Evolutionary conservation across 2,329 filamentous ascomycete genomes (phyloP).

Genomic region (Zymoseptoria ardabiliae): DNA sequence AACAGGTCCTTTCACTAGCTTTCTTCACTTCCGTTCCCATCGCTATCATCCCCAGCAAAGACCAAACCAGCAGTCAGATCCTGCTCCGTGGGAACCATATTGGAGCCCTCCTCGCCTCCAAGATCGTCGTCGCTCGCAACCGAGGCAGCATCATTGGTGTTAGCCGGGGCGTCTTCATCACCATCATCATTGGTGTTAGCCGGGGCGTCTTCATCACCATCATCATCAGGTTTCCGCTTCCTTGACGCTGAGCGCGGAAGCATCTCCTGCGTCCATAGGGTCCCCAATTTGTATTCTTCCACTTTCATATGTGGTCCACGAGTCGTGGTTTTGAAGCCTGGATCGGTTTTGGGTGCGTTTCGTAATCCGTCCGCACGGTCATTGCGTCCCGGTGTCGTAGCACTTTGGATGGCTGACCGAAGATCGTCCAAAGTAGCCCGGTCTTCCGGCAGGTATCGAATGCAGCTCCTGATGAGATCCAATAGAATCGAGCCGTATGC

Average conservation of each 20-base stretch:
- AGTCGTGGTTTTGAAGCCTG: not conserved
- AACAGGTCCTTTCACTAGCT: not conserved
- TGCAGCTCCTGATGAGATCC: not conserved
- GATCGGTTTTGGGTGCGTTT: not conserved
- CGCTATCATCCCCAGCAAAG: not conserved
- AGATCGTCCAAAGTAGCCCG: not conserved
- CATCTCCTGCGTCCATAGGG: not conserved
- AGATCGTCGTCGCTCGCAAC: not conserved
- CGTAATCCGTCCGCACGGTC: not conserved
- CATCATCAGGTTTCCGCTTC: too few species aligned
- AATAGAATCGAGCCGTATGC: not conserved
- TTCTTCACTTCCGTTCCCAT: not conserved
- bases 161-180: too few species aligned
- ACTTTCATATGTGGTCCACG: not conserved
- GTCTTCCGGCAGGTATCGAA: not conserved
- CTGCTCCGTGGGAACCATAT: not conserved
- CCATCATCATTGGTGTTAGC: too few species aligned
- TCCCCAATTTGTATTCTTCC: not conserved
- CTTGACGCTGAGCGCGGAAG: not conserved
- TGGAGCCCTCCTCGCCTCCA: not conserved
- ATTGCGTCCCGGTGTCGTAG: not conserved
- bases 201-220: too few species aligned
- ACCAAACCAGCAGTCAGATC: not conserved
- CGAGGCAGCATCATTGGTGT: too few species aligned
- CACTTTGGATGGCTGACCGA: not conserved